Evolutionary conservation across 306 rosid genomes (phyloP).

Genomic region (Aeschynomene evenia): DNA sequence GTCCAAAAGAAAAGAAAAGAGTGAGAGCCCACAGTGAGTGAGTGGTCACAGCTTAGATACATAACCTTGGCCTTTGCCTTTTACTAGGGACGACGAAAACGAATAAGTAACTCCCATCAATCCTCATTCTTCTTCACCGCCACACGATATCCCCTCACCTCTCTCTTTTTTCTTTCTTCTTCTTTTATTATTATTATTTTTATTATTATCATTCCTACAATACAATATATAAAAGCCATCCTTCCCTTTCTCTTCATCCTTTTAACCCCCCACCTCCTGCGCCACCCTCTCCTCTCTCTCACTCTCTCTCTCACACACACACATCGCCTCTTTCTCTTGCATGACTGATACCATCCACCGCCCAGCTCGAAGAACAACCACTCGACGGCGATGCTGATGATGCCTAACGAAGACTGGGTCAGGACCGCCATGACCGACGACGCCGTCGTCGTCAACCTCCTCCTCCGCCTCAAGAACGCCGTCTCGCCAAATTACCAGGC

Average conservation of each 20-base stretch:
- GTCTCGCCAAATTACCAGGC: conserved; percentile 34
- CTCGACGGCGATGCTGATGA: not conserved
- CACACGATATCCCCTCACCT: conserved; percentile 37
- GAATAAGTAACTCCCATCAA: conserved; percentile 51
- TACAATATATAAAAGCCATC: conserved; percentile 34
- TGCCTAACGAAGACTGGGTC: conserved; percentile 64
- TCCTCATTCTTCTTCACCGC: conserved; percentile 43
- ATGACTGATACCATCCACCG: conserved; percentile 3
- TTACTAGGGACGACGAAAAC: conserved; percentile 2
- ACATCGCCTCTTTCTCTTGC: not conserved
- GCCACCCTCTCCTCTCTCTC: conserved; percentile 37
- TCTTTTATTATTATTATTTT: not conserved
- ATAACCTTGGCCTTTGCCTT: not conserved
- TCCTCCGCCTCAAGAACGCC: conserved; percentile 62
- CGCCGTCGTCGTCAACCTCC: conserved; percentile 60
- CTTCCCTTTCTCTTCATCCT: conserved; percentile 11
- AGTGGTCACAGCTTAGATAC: conserved; percentile 14
- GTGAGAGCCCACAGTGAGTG: conserved; percentile 26
- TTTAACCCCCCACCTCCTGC: conserved; percentile 31
- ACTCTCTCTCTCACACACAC: not conserved
- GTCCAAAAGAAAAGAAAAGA: conserved; percentile 33
- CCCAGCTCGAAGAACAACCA: not conserved
- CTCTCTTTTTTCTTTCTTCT: not conserved
- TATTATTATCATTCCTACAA: not conserved
- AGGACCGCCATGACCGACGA: conserved; percentile 73